Conservation (phyloP, 2,329 filamentous ascomycete species). For the Rutstroemia sp. region DNA sequence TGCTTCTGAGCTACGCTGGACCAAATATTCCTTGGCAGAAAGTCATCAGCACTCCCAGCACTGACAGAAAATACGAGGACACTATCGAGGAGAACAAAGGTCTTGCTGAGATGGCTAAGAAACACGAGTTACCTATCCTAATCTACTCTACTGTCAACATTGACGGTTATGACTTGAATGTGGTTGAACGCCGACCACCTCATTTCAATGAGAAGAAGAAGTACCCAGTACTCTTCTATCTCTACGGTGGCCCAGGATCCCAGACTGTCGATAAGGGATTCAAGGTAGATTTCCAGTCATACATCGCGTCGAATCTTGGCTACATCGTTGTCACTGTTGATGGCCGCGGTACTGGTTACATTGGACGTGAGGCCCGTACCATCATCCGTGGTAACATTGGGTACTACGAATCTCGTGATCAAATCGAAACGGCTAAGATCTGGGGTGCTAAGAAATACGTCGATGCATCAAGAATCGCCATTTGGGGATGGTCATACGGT, state of each 20-base stretch:
- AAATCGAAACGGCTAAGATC: slow-evolving; percentile 81
- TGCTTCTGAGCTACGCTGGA: slow-evolving; percentile 75
- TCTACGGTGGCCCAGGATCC: slow-evolving; percentile 92
- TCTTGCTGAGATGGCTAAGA: slow-evolving; percentile 61
- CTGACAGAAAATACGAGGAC: slow-evolving; percentile 55
- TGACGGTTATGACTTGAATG: slow-evolving; percentile 64
- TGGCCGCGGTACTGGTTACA: slow-evolving; percentile 84
- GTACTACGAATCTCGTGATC: slow-evolving; percentile 76
- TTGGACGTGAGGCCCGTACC: slow-evolving; percentile 76
- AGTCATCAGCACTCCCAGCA: slow-evolving; percentile 75
- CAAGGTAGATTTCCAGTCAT: slow-evolving; percentile 81
- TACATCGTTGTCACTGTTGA: slow-evolving; percentile 96
- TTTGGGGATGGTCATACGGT: slow-evolving; percentile 98
- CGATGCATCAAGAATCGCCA: slow-evolving; percentile 73
- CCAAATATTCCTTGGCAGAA: slow-evolving; percentile 88
- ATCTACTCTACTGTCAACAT: slow-evolving; percentile 81
- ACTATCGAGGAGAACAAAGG: slow-evolving; percentile 70
- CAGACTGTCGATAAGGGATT: slow-evolving; percentile 80
- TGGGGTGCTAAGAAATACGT: slow-evolving; percentile 80
- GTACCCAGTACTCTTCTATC: slow-evolving; percentile 90
- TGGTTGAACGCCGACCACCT: slow-evolving; percentile 79
- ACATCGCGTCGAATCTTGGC: slow-evolving; percentile 74
- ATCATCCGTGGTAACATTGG: slow-evolving; percentile 79
- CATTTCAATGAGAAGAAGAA: slow-evolving; percentile 78
- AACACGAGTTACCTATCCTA: slow-evolving; percentile 75